These are phyloP conservation scores for Zangia roseola DNA, from an alignment of 768 basidiomycete genomes.

Conservation along the genomic window DNA sequence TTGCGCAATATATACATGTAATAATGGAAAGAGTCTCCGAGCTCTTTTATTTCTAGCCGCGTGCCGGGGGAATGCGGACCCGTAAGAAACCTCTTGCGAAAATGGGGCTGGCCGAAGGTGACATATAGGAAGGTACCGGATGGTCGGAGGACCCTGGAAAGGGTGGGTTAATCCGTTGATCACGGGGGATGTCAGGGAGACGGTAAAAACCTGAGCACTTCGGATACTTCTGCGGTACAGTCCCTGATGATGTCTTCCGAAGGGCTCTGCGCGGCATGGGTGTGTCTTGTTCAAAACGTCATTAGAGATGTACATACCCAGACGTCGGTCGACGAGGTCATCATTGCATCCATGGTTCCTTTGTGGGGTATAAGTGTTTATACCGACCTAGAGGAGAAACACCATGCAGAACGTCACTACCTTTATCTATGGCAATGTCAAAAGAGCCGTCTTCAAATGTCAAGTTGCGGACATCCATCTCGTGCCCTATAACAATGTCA, in stretches of 20 bases:
- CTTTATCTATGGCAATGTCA: conserved; percentile 86
- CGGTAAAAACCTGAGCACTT: conserved; percentile 57
- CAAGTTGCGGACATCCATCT: conserved; percentile 79
- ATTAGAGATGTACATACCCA: conserved; percentile 51
- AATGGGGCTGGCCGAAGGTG: conserved; percentile 90
- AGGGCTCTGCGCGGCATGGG: conserved; percentile 53
- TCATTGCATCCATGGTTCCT: conserved; percentile 90
- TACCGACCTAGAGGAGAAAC: neutral
- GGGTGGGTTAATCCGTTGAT: neutral
- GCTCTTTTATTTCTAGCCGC: conserved; percentile 60
- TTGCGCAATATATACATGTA: conserved; percentile 69
- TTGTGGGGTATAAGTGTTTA: neutral
- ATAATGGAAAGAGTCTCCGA: conserved; percentile 84
- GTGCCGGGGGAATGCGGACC: conserved; percentile 45
- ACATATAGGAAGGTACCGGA: conserved; percentile 70
- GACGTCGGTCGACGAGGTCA: conserved; percentile 78
- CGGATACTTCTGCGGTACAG: conserved; percentile 74
- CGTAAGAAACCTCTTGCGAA: conserved; percentile 67
- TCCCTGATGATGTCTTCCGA: conserved; percentile 66
- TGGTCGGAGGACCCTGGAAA: conserved; percentile 58
- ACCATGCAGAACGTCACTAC: conserved; percentile 23
- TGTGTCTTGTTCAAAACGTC: neutral
- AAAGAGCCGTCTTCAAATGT: conserved; percentile 57
- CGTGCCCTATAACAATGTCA: conserved; percentile 53
- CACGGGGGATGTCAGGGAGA: neutral